A percentile compares a stretch with the other conserved stretches of the same genome.
Conservation (phyloP, 257 asterid genomes). For the Solanum ossicruentum region DNA sequence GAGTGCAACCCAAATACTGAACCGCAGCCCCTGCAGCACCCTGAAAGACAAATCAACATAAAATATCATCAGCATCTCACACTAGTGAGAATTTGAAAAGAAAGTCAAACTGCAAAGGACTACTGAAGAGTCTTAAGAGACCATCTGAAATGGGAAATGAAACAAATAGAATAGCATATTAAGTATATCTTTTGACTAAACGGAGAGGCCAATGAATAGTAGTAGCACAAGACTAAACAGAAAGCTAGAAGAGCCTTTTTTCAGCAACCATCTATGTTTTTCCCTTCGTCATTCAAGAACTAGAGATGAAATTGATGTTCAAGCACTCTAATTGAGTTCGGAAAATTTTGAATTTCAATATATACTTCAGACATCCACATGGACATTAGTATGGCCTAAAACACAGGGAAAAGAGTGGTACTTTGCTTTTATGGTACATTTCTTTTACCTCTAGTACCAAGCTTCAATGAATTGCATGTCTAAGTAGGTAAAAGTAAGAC, state of each 20-base stretch:
- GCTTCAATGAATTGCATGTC: background rate
- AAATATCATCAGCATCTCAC: background rate
- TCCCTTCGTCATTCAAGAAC: background rate
- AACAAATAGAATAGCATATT: background rate
- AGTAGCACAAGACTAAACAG: background rate
- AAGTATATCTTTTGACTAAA: background rate
- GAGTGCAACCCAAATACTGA: slow-evolving; percentile 89
- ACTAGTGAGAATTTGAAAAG: background rate
- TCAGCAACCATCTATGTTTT: background rate
- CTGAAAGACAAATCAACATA: slow-evolving; percentile 29
- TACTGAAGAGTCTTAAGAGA: background rate
- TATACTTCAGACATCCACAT: background rate
- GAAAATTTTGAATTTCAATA: background rate
- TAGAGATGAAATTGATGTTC: background rate
- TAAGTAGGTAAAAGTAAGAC: background rate
- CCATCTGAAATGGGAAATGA: background rate
- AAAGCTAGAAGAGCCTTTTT: background rate
- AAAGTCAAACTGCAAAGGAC: background rate
- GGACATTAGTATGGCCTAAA: background rate
- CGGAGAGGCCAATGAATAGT: background rate
- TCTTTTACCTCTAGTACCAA: background rate
- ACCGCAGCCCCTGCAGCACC: slow-evolving; percentile 92
- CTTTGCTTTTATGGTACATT: background rate
- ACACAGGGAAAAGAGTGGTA: background rate
- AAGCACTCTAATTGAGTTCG: background rate